Base-by-base conservation (phyloP, 1,284 basidiomycete species). In the Cystobasidium sp. region DNA sequence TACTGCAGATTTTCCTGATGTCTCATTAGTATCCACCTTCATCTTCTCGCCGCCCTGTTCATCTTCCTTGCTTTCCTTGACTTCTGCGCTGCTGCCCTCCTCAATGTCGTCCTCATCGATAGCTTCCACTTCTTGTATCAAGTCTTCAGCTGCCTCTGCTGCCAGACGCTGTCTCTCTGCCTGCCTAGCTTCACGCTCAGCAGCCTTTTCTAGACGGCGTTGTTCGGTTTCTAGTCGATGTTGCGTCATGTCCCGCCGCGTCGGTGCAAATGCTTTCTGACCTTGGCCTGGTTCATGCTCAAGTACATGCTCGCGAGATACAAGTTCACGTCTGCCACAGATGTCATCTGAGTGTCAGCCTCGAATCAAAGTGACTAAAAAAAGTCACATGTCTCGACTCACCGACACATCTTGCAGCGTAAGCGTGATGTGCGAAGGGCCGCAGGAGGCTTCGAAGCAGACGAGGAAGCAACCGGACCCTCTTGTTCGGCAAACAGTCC, bases 341-440 rank as follows among this genome's bases (percentile, higher is more conserved):
- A 49, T 46, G 16, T 77, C 39, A 3, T 7, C 39, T n/a, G 41
- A 24, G 31, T 22, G 39, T 52, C 22, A 67, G 41, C 44, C 9
- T 31, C 20, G 8, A 39, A 31, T 12, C n/a, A n/a, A 31, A 3
- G 12, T 0, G n/a, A 31, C 0, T 22, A 22, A 24, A 20, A 63
- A 66, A 56, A 16, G 7, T 51, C 6, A 37, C 20, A 14, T 51
- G 68, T 20, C 24, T 31, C 12, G 53, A 77, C 84, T 62, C 71
- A 90, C 90, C 92, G 86, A 85, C 94, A 96, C 89, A 91, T 93
- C 82, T 91, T 94, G 84, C 94, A 97, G 76, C 94, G 85, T 77
- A 97, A 92, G 67, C 84, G 83, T 83, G 80, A 3, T 81, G 79
- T 7, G 62, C 70, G 10, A 77, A 66, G 14, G 68, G 68, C 9